phyloP scores from a whole-genome alignment of 495 filamentous ascomycete species.

The Aspergillus ellipticus region DNA sequence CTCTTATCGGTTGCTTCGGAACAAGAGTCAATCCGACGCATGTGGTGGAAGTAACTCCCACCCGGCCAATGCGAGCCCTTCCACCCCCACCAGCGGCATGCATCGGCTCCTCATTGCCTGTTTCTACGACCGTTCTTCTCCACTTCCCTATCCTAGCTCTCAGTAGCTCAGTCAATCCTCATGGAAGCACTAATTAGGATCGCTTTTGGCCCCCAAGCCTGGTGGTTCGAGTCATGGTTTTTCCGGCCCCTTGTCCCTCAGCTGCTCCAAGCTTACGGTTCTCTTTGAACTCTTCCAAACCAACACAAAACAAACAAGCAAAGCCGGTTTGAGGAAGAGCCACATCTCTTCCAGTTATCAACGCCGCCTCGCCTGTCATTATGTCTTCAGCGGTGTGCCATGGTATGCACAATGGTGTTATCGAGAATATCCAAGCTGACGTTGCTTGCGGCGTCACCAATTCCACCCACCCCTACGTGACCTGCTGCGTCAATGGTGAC shows the following conservation, averaged over 20 bases:
- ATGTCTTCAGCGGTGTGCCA: slow-evolving; percentile 5
- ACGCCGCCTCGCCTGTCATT: not conserved
- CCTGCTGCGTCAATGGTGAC: slow-evolving; percentile 10
- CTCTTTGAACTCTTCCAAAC: not conserved
- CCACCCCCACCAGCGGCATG: no score
- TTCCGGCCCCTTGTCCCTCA: not conserved
- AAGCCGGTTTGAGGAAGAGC: not conserved
- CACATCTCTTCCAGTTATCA: not conserved
- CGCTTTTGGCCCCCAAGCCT: not conserved
- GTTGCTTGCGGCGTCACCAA: slow-evolving; percentile 8
- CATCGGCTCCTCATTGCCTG: no score
- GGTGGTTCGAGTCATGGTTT: not conserved
- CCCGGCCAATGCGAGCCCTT: no score
- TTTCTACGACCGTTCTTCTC: no score
- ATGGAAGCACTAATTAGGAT: not conserved
- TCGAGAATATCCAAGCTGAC: not conserved
- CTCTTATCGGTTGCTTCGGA: no score
- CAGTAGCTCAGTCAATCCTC: no score
- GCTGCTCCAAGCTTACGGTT: not conserved
- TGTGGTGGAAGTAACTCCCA: no score
- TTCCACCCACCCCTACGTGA: slow-evolving; percentile 7
- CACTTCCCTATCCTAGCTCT: no score
- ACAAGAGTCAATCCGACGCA: no score
- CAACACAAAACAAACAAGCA: not conserved
- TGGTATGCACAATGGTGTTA: not conserved